Percentiles rank a stretch among this genome's conserved stretches.
Evolutionary conservation across 1,284 basidiomycete genomes (phyloP).

Genomic region (Coriolopsis trogii): DNA sequence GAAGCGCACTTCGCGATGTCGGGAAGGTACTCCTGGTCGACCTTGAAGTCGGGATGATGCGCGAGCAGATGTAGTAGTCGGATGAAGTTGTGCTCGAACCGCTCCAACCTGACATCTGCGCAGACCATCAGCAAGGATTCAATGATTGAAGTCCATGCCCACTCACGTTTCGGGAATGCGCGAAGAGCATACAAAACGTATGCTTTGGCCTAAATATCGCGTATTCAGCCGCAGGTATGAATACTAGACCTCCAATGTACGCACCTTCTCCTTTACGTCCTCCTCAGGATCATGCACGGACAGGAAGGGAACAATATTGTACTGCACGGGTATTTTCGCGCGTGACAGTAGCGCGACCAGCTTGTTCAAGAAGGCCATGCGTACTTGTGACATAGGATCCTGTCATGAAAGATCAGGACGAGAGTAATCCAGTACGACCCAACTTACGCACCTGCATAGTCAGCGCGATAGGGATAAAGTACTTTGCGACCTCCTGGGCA

Average conservation of each 20-base stretch:
- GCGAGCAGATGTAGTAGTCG: slow-evolving; percentile 87
- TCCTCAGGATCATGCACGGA: slow-evolving; percentile 90
- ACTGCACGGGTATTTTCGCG: slow-evolving; percentile 70
- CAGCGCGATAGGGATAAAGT: slow-evolving; percentile 75
- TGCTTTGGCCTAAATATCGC: slow-evolving; percentile 51
- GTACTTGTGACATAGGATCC: slow-evolving; percentile 90
- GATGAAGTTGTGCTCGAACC: slow-evolving; percentile 84
- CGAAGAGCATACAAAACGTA: slow-evolving; percentile 56
- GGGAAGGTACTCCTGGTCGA: slow-evolving; percentile 61
- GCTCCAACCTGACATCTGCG: slow-evolving; percentile 60
- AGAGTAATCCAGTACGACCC: background rate
- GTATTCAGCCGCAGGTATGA: background rate
- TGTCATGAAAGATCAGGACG: slow-evolving; percentile 33
- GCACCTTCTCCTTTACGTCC: slow-evolving; percentile 69
- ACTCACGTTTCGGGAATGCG: slow-evolving; percentile 51
- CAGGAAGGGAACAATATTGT: slow-evolving; percentile 86
- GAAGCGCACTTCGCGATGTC: slow-evolving; percentile 70
- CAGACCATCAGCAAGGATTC: slow-evolving; percentile 1
- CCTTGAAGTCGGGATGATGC: slow-evolving; percentile 91
- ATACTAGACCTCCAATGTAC: slow-evolving; percentile 16
- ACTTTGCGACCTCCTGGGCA: slow-evolving; percentile 58
- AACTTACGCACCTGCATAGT: slow-evolving; percentile 66
- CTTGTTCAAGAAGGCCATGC: slow-evolving; percentile 79
- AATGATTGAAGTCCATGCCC: background rate
- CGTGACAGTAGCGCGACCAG: slow-evolving; percentile 63